phyloP scores from a whole-genome alignment of 176 grass and related monocot genomes.

The Coix lacrymajobi region DNA sequence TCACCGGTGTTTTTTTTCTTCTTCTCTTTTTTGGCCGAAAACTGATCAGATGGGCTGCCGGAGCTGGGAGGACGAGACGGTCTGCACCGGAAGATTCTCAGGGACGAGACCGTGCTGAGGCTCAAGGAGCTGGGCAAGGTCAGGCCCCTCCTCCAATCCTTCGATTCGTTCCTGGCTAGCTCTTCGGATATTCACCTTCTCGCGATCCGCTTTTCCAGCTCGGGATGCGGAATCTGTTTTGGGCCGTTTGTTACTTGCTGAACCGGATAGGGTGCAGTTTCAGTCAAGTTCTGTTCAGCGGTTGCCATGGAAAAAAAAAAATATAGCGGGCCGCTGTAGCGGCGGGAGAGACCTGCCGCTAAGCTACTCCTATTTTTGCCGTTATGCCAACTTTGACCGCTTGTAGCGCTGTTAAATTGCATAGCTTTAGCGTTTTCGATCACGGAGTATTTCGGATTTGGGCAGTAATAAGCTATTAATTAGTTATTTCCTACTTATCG shows the following conservation, averaged over 20 bases:
- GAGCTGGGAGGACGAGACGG: slow-evolving; percentile 37
- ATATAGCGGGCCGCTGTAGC: too few species aligned
- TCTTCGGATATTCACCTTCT: not conserved
- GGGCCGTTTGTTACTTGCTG: not conserved
- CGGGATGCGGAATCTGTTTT: not conserved
- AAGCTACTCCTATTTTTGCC: too few species aligned
- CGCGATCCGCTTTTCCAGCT: slow-evolving; percentile 21
- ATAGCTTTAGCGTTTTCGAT: too few species aligned
- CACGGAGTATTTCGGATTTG: too few species aligned
- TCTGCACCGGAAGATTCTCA: slow-evolving; percentile 55
- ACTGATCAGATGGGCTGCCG: slow-evolving; percentile 30
- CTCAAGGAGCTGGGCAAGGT: slow-evolving; percentile 73
- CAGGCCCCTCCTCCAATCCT: not conserved
- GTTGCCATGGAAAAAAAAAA: too few species aligned
- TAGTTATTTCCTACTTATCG: too few species aligned
- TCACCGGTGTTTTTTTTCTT: slow-evolving; percentile 4
- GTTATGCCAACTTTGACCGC: too few species aligned
- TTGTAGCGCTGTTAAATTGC: too few species aligned
- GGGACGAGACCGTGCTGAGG: slow-evolving; percentile 67
- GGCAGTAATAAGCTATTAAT: too few species aligned
- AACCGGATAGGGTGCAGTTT: not conserved
- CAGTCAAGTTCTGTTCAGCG: not conserved
- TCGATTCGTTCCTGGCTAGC: not conserved
- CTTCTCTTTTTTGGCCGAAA: too few species aligned
- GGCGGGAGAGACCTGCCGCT: too few species aligned